A percentile compares a stretch with the other conserved stretches of the same genome.
Evolutionary conservation across 257 asterid genomes (phyloP).

Genomic region (Plectranthus barbatus): DNA sequence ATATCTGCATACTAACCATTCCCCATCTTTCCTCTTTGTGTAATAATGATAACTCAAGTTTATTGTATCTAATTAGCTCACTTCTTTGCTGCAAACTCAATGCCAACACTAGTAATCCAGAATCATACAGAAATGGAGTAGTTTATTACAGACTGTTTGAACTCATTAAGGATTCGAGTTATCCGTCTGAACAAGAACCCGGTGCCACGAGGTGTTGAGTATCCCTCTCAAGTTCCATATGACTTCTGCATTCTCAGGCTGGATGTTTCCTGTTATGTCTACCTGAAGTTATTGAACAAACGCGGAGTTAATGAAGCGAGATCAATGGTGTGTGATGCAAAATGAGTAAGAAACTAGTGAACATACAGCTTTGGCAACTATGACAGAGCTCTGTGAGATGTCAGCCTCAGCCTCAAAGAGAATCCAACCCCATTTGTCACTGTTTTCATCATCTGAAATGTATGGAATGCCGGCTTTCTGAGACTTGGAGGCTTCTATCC

Average conservation of each 20-base stretch:
- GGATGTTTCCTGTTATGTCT: constrained; percentile 68
- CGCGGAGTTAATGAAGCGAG: neutral
- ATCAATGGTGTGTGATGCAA: too few relatives aligned
- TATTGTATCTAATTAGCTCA: neutral
- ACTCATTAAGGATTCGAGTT: constrained; percentile 41
- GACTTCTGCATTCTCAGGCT: constrained; percentile 62
- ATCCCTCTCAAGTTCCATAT: constrained; percentile 95
- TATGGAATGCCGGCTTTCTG: constrained; percentile 58
- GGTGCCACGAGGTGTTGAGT: constrained; percentile 86
- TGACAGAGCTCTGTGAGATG: constrained; percentile 41
- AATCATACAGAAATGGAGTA: neutral
- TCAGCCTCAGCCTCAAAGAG: constrained; percentile 62
- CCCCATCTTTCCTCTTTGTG: neutral
- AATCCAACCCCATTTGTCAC: constrained; percentile 90
- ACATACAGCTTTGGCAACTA: constrained; percentile 79
- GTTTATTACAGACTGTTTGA: neutral
- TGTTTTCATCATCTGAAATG: constrained; percentile 39
- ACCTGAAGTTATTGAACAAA: constrained; percentile 35
- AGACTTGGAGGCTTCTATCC: constrained; percentile 64
- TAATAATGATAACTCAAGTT: neutral
- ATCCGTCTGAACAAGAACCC: constrained; percentile 48
- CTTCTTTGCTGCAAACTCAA: neutral
- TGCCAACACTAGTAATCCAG: neutral
- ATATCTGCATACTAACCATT: neutral
- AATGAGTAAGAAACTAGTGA: neutral